phyloP scores from a whole-genome alignment of 2,329 filamentous ascomycete species.

The Penicillium verrucosum region DNA sequence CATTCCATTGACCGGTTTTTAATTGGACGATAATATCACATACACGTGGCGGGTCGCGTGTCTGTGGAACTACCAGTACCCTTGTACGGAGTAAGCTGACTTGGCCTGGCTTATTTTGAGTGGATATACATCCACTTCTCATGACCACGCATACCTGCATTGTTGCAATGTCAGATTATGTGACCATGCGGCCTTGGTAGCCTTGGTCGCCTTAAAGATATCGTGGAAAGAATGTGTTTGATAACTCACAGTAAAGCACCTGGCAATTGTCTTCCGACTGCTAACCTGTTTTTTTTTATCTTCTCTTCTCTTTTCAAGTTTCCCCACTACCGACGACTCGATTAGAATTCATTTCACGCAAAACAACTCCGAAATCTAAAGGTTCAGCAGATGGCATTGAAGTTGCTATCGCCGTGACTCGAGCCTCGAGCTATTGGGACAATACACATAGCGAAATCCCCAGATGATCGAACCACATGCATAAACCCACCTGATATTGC shows the following conservation, averaged over 20 bases:
- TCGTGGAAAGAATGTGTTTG: conserved; percentile 52
- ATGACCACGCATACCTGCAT: conserved; percentile 54
- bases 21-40: conserved; percentile 61
- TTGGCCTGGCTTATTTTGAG: conserved; percentile 46
- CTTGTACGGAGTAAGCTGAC: conserved; percentile 48
- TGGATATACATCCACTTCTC: conserved; percentile 65
- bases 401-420: background rate
- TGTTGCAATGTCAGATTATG: conserved; percentile 37
- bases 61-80: conserved; percentile 62
- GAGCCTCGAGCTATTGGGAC: background rate
- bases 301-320: background rate
- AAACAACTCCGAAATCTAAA: background rate
- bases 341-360: background rate
- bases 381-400: background rate
- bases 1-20: conserved; percentile 47
- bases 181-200: background rate
- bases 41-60: conserved; percentile 56
- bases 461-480: too few species aligned
- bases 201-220: conserved; percentile 43
- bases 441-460: too few species aligned
- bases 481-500: too few species aligned
- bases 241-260: conserved; percentile 56
- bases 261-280: background rate
- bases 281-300: background rate
- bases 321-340: background rate